Evolutionary conservation across 305 asterid species (phyloP).

Genomic region (Fraxinus floribunda): DNA sequence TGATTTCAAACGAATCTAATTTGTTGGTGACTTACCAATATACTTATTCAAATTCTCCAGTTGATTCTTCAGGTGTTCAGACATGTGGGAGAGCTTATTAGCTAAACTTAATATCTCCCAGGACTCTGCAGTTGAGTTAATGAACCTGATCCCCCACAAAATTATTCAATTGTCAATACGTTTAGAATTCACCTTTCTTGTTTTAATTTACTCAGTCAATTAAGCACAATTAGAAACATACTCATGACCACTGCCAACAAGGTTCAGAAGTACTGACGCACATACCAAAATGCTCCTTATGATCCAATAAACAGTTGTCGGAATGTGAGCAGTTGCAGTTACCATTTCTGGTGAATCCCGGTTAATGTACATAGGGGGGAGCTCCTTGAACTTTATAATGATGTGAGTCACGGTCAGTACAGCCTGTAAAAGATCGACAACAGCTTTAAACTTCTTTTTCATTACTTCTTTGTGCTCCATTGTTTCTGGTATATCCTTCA

Average conservation of each 20-base stretch:
- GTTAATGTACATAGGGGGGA: constrained; percentile 44
- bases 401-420: constrained; percentile 53
- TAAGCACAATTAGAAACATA: constrained; percentile 30
- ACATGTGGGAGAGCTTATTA: constrained; percentile 66
- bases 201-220: not conserved
- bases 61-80: constrained; percentile 33
- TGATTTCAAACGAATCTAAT: not conserved
- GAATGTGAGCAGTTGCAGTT: constrained; percentile 65
- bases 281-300: constrained; percentile 20
- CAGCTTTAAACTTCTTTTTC: constrained; percentile 39
- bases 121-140: constrained; percentile 57
- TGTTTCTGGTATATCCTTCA: constrained; percentile 72
- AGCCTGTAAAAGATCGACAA: constrained; percentile 38
- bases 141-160: constrained; percentile 38
- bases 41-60: constrained; percentile 10
- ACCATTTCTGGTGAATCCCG: constrained; percentile 47
- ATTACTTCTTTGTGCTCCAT: constrained; percentile 44
- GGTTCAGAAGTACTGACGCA: constrained; percentile 4
- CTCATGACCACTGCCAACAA: constrained; percentile 72
- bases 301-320: constrained; percentile 76
- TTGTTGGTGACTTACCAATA: constrained; percentile 40
- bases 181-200: not conserved
- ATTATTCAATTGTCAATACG: not conserved
- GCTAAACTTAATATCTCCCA: constrained; percentile 75
- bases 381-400: constrained; percentile 69